A percentile compares a stretch with the other conserved stretches of the same genome.
phyloP scores from a whole-genome alignment of 345 rosid genomes.

The Hypericum androsaemum region DNA sequence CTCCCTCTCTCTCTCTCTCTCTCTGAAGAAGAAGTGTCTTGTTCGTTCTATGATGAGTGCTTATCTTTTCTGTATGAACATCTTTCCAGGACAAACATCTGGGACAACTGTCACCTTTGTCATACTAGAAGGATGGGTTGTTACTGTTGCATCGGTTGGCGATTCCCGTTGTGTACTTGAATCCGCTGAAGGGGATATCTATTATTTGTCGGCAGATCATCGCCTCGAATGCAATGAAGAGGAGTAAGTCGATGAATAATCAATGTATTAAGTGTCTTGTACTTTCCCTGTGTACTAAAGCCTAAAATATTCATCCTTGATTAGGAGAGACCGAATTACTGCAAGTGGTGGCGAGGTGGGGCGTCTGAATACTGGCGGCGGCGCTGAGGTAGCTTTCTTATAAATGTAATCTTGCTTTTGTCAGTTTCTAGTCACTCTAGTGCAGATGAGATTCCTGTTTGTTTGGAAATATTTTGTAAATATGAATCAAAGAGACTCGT shows the following conservation, averaged over 20 bases:
- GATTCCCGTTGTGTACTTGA: conserved; percentile 97
- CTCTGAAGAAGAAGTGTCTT: too few species aligned
- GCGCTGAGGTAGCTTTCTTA: conserved; percentile 62
- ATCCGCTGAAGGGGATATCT: conserved; percentile 86
- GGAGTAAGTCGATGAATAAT: conserved; percentile 49
- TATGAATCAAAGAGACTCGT: too few species aligned
- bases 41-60: too few species aligned
- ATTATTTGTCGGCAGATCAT: conserved; percentile 89
- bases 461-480: neutral
- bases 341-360: conserved; percentile 99
- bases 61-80: neutral
- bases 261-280: conserved; percentile 2
- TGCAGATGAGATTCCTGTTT: too few species aligned
- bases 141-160: conserved; percentile 98
- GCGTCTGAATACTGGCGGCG: conserved; percentile 92
- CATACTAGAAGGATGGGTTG: conserved; percentile 81
- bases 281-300: conserved; percentile 11
- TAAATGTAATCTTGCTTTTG: too few species aligned
- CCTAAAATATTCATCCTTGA: conserved; percentile 11
- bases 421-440: too few species aligned
- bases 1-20: too few species aligned
- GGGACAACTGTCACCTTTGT: conserved; percentile 94
- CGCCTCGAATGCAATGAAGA: conserved; percentile 89
- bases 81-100: conserved; percentile 63
- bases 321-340: conserved; percentile 84